Base-by-base conservation (phyloP, 106 monocot species). In the Dendrobium nobile region DNA sequence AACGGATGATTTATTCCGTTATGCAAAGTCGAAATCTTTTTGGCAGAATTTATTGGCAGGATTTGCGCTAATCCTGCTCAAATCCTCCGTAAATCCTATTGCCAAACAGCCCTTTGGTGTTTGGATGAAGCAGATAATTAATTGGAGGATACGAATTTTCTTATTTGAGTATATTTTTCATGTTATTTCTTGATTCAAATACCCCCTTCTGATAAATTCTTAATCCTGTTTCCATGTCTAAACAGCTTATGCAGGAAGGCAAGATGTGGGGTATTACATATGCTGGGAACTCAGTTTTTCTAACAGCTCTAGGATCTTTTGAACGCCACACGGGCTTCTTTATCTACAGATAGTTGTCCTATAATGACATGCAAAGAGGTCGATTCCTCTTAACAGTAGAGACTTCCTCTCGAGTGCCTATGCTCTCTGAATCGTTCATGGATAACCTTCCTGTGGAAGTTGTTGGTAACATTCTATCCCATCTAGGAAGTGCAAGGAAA, bases 391-490 rank as follows among this genome's bases (percentile, higher is more conserved):
- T 0, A 61, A 61, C 61, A 4, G n/a, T 61, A 61, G 19, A n/a
- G 33, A 37, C 37, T 16, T 11, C 70, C 37, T 15, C 10, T 70
- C 10, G 13, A 70, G 15, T 70, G 70, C 7, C 26, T 70, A 70
- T 70, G 33, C 28, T 33, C 37, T 70, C 70, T 13, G 10, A 37
- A 4, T 77, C 28, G 1, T 67, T 75, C 54, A 99, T 99, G 99
- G 99, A 99, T 77, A 73, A 73, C 55, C 89, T 99, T 54, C 99
- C 99, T 3, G 87, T 95, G 47, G 99, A 99, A 85, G 99, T 99
- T 45, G 84, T 99, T 16, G 99, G 99, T 13, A 99, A 95, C 82
- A 93, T 99, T 72, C 99, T 99, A 77, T 95, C 99, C 28, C 93
- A 87, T 77, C 72, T 95, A 54, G 85, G 87, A 75, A 83, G 80